Base-by-base conservation (phyloP, 169 alveolate species). In the Ophryocystis elektroscirrha region DNA sequence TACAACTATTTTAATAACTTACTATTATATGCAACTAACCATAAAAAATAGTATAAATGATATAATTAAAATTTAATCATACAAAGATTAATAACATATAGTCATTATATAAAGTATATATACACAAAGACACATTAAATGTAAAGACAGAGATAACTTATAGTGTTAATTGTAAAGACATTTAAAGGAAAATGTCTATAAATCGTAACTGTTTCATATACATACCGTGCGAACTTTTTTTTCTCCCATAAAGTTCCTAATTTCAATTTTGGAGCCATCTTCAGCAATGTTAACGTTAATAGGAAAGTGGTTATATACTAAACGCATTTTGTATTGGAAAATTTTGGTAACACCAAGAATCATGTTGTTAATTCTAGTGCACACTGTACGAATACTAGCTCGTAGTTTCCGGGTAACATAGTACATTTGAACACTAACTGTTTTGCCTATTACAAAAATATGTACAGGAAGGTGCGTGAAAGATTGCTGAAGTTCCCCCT, bases 221-320 rank as follows among this genome's bases (percentile, higher is more conserved):
- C n/a, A n/a, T n/a, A n/a, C n/a, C n/a, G n/a, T n/a, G 63, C 97
- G 79, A 48, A 87, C 93, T 51, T 89, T 81, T 76, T 85, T 85
- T 74, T 93, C 98, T 37, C 99, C 99, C 71, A 94, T 72, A 77
- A 88, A 94, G 85, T 91, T 91, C 58, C 95, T 83, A 67, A 94
- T 78, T 74, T 91, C 97, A 58, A 94, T 81, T 46, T 82, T 70
- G 53, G 65, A 73, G 38, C 94, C 95, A 63, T 89, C 90, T 53
- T 85, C 78, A 25, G 84, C 70, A 57, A 91, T 79, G 75, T 79
- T 78, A 24, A 87, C 81, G 73, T 90, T 89, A 71, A 94, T 94
- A 59, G 99, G 98, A 82, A 90, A 91, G 74, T 94, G 98, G 32
- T 97, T 95, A 61, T 88, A 89, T 41, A 93, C 99, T 28, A 87